A percentile compares a stretch with the other conserved stretches of the same genome.
Conservation (phyloP, 2,329 filamentous ascomycete genomes). For the Calonectria fujianensis region DNA sequence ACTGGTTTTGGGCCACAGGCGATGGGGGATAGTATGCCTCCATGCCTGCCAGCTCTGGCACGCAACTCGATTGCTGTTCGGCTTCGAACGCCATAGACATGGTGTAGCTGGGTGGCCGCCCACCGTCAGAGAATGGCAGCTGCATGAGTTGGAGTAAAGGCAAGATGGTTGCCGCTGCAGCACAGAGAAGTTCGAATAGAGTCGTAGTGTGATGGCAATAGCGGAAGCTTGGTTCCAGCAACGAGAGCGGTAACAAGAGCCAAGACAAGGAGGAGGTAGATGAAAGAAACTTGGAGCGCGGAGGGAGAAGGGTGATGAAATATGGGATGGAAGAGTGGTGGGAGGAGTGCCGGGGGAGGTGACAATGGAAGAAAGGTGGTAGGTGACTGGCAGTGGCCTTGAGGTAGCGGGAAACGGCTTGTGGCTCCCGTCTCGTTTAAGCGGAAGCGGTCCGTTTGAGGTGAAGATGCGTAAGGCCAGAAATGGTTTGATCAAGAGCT, state of each 20-base stretch:
- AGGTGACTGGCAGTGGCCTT: slow-evolving; percentile 52
- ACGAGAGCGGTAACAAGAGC: slow-evolving; percentile 2
- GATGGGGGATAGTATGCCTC: slow-evolving; percentile 52
- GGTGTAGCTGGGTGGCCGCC: slow-evolving; percentile 59
- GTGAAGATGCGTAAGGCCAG: slow-evolving; percentile 45
- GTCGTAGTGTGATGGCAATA: slow-evolving; percentile 30
- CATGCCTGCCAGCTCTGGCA: slow-evolving; percentile 53
- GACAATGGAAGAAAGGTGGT: slow-evolving; percentile 56
- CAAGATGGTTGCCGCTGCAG: slow-evolving; percentile 43
- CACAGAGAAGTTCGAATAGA: slow-evolving; percentile 46
- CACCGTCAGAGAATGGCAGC: slow-evolving; percentile 55
- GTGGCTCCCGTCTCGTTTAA: slow-evolving; percentile 51
- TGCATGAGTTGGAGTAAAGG: slow-evolving; percentile 52
- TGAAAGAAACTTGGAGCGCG: background rate
- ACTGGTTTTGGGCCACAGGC: slow-evolving; percentile 48
- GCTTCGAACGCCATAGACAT: slow-evolving; percentile 51
- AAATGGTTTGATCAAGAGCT: slow-evolving; percentile 51
- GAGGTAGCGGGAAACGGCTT: slow-evolving; percentile 51
- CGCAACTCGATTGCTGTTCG: slow-evolving; percentile 55
- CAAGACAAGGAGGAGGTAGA: slow-evolving; percentile 34
- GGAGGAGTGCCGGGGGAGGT: slow-evolving; percentile 46
- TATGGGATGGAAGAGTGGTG: slow-evolving; percentile 36
- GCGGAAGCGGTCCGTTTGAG: slow-evolving; percentile 47
- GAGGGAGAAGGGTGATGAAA: slow-evolving; percentile 22
- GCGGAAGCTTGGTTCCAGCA: background rate